Evolutionary conservation across 2,329 filamentous ascomycete genomes (phyloP), one percentile per base, ranked within the genome.

Genomic region (Penicillium sp.): DNA sequence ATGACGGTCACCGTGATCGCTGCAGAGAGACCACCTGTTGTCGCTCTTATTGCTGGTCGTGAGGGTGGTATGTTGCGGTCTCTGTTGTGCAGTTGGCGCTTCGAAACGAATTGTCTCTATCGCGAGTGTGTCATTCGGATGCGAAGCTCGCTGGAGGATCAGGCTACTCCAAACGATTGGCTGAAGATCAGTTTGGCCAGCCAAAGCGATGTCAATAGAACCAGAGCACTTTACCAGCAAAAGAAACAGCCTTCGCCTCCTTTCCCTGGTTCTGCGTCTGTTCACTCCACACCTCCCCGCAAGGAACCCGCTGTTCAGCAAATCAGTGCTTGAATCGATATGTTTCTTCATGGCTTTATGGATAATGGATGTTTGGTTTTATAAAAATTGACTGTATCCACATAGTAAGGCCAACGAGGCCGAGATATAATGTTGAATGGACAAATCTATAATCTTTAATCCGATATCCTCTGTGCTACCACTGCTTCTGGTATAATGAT

Each of bases 11-110:
- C 62, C 11, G 56, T 70, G 5, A 70, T 73, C 48, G 48, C 61
- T 33, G 65, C 69, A 1, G 57, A 64, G 51, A 60, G 67, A 31
- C 69, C 68, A 9, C 69, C 70, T 2, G 61, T 60, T 1, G 68
- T 66, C 5, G 63, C 65, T 2, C 53, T 72, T 8, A 52, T 71
- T 19, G 67, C 63, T 34, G 70, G 67, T 10, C 55, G 58, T 2
- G 67, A 72, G 49, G 66, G 69, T 5, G 70, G 70, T 1, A 71
- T 71, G 67, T 45, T 67, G 33, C 54, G 67, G 7, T 65, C 66
- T 2, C 53, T 72, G 11, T 37, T 67, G 11, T 72, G 67, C 40
- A 59, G 58, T 21, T 61, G 58, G 58, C 51, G 53, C n/a, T 61
- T 61, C 24, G 58, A 61, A 19, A 45, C 44, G 21, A 61, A 59